Percentiles rank a stretch among this genome's conserved stretches.
Evolutionary conservation across 352 stramenopile genomes (phyloP).

Genomic region (Thraustochytrium sp.): DNA sequence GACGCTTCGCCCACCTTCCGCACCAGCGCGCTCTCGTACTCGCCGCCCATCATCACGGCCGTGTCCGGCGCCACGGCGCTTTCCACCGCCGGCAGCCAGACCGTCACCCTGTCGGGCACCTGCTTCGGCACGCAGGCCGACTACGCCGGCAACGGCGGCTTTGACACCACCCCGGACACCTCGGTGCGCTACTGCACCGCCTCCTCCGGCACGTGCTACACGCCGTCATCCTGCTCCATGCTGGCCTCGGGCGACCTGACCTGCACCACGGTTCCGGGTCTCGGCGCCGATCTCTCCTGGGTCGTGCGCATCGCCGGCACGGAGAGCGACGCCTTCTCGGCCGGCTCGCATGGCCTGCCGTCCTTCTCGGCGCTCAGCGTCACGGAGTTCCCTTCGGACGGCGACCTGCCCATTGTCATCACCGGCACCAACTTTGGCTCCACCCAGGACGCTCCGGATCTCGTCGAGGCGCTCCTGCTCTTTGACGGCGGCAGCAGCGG

Average conservation of each 20-base stretch:
- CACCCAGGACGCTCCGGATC: background rate
- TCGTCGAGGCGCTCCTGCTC: background rate
- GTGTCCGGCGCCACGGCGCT: background rate
- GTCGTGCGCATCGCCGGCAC: background rate
- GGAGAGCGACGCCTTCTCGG: background rate
- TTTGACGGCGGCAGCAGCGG: too few relatives aligned
- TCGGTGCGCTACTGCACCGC: background rate
- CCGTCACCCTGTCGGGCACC: background rate
- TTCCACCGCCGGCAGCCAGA: background rate
- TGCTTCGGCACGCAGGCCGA: background rate
- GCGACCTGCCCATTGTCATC: background rate
- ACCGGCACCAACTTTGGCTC: slow-evolving; percentile 31
- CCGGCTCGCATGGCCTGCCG: background rate
- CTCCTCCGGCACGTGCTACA: background rate
- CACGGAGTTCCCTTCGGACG: background rate
- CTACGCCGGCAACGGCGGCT: background rate
- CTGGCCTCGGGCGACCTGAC: background rate
- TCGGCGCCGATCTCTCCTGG: slow-evolving; percentile 7
- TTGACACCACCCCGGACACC: background rate
- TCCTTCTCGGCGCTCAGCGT: background rate
- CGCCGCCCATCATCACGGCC: background rate
- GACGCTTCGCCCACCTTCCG: slow-evolving; percentile 16
- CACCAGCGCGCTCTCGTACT: background rate
- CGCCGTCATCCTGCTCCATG: background rate
- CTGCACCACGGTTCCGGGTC: slow-evolving; percentile 4